These are phyloP conservation scores for Pseudogymnoascus destructans DNA, from an alignment of 2,329 filamentous ascomycete genomes.

Conservation along the genomic window DNA sequence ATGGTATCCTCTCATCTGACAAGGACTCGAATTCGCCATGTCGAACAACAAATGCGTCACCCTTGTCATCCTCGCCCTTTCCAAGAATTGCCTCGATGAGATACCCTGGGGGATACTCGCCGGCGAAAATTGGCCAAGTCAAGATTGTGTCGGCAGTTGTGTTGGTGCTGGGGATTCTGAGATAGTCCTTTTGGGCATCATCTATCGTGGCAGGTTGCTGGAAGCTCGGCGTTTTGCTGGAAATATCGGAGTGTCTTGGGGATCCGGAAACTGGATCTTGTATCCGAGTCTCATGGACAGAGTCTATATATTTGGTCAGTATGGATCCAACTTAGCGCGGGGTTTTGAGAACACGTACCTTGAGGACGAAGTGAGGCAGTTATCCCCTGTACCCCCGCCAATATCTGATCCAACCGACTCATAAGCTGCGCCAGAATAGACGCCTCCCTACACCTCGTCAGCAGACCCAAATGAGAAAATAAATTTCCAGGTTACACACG, in stretches of 20 bases:
- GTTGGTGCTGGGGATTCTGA: conserved; percentile 20
- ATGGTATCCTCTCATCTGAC: conserved; percentile 22
- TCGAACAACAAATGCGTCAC: neutral
- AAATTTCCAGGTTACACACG: neutral
- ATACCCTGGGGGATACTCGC: conserved; percentile 8
- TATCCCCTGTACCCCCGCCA: conserved; percentile 9
- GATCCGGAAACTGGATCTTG: neutral
- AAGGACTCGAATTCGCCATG: neutral
- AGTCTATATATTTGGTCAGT: neutral
- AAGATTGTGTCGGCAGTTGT: conserved; percentile 23
- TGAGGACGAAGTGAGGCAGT: conserved; percentile 7
- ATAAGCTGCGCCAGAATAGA: conserved; percentile 11
- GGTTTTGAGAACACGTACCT: neutral
- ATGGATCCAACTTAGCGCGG: too few relatives aligned
- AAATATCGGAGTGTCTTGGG: neutral
- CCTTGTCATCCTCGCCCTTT: neutral
- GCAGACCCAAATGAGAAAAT: neutral
- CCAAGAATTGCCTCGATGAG: neutral
- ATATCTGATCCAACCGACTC: conserved; percentile 16
- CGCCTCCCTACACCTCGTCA: neutral
- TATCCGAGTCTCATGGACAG: neutral
- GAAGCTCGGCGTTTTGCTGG: neutral
- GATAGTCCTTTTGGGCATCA: conserved; percentile 14
- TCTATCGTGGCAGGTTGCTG: neutral
- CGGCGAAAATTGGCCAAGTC: conserved; percentile 22